Conservation (phyloP, 2,329 filamentous ascomycete species). For the Coniosporium tulheliwenetii region DNA sequence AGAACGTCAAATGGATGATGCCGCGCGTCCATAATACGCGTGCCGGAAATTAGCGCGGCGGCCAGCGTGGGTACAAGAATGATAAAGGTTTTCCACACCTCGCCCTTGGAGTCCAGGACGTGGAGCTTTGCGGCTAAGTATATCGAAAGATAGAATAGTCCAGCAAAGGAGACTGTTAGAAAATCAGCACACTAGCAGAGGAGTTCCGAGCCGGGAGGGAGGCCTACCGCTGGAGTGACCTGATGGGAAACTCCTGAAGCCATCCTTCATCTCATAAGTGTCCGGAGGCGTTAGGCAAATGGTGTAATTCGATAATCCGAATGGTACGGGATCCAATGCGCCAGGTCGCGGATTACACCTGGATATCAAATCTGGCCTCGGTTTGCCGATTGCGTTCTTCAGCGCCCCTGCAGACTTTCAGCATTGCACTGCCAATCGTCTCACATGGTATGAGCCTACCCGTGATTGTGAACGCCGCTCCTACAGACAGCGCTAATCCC, state of each 20-base stretch:
- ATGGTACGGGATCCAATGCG: slow-evolving; percentile 19
- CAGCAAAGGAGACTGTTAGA: slow-evolving; percentile 36
- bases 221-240: slow-evolving; percentile 39
- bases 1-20: slow-evolving; percentile 48
- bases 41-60: slow-evolving; percentile 38
- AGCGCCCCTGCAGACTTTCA: slow-evolving; percentile 21
- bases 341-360: slow-evolving; percentile 29
- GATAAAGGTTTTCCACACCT: slow-evolving; percentile 43
- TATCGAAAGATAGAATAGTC: slow-evolving; percentile 42
- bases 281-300: slow-evolving; percentile 35
- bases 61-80: slow-evolving; percentile 37
- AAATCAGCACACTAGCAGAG: slow-evolving; percentile 6
- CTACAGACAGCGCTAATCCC: slow-evolving; percentile 38
- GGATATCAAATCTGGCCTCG: slow-evolving; percentile 42
- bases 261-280: slow-evolving; percentile 37
- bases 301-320: slow-evolving; percentile 27
- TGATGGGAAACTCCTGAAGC: slow-evolving; percentile 43
- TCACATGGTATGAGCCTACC: slow-evolving; percentile 11
- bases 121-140: slow-evolving; percentile 45
- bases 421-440: background rate
- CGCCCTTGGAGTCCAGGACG: slow-evolving; percentile 42
- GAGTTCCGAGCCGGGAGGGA: background rate
- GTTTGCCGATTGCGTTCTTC: slow-evolving; percentile 45
- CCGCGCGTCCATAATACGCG: slow-evolving; percentile 45
- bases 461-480: slow-evolving; percentile 40